Evolutionary conservation across 306 rosid genomes (phyloP), one percentile per base, ranked within the genome.

Genomic region (Fragaria iinumae): DNA sequence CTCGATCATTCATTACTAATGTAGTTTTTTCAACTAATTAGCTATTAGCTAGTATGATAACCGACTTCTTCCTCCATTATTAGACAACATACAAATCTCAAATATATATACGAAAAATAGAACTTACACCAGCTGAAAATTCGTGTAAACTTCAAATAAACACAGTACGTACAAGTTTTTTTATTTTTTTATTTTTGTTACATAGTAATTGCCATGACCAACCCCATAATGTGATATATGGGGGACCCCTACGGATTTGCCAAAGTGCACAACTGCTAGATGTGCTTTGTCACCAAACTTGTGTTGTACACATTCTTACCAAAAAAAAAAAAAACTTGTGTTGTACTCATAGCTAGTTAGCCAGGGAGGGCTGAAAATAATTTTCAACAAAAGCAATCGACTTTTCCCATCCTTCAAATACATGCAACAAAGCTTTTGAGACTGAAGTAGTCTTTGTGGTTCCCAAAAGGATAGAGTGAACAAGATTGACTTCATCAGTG

Each of bases 321-420:
- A 9, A 29, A 7, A 41, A 41, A 7, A 1, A 41, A 6, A 41
- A 6, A 41, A 21, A 20, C 76, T 38, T 73, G 64, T 57, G 12
- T 57, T 57, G 2, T 9, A 56, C 6, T 41, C 10, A 3, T 53
- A 53, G 36, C 36, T 20, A 23, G 10, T 21, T 18, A 17, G 21
- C 4, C 6, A 18, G 63, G 63, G 36, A 55, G 76, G 16, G 76
- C 66, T 72, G 13, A 52, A 52, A 72, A 72, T 72, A 52, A 72
- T n/a, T 36, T 60, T 53, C 47, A n/a, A 49, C 55, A 34, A 41
- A 72, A 55, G 67, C n/a, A 21, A 38, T 38, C 8, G 36, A 5
- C 23, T 55, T 38, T 72, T 56, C 25, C 16, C 8, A 13, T 53
- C 67, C 67, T 8, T 55, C 1, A 38, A n/a, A 18, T 71, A 17